These are phyloP conservation scores for Penicillium oxalicum DNA, from an alignment of 2,329 filamentous ascomycete genomes.

Conservation along the genomic window DNA sequence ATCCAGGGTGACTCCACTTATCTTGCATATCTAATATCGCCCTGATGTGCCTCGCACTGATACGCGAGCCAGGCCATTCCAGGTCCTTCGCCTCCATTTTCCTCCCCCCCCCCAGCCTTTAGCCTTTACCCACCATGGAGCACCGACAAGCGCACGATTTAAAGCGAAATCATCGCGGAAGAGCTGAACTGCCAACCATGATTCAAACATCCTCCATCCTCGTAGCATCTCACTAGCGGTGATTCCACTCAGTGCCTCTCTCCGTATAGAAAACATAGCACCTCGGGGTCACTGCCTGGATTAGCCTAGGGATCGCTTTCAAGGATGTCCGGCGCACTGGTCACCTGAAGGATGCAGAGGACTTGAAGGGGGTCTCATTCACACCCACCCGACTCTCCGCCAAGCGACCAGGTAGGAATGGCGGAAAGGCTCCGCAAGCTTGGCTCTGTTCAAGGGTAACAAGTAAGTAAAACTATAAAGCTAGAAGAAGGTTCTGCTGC, in stretches of 20 bases:
- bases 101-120: too few species aligned
- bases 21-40: neutral
- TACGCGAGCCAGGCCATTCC: neutral
- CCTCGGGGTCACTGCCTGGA: constrained; percentile 8
- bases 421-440: constrained; percentile 3
- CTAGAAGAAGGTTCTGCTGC: too few species aligned
- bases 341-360: constrained; percentile 6
- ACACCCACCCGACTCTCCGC: constrained; percentile 1
- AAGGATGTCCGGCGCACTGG: constrained; percentile 4
- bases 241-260: neutral
- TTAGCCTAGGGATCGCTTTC: constrained; percentile 2
- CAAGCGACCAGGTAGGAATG: constrained; percentile 1
- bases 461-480: too few species aligned
- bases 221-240: too few species aligned
- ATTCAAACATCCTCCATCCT: neutral
- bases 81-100: too few species aligned
- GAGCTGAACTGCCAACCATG: constrained; percentile 2
- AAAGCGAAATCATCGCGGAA: neutral
- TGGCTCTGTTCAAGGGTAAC: neutral
- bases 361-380: constrained; percentile 3
- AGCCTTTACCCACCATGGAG: too few species aligned
- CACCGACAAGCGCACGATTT: too few species aligned
- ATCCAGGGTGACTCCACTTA: neutral
- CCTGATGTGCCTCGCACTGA: neutral
- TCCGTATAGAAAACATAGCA: constrained; percentile 12